These are phyloP conservation scores for Sicyos baderoa DNA, from an alignment of 306 rosid species.

Conservation along the genomic window DNA sequence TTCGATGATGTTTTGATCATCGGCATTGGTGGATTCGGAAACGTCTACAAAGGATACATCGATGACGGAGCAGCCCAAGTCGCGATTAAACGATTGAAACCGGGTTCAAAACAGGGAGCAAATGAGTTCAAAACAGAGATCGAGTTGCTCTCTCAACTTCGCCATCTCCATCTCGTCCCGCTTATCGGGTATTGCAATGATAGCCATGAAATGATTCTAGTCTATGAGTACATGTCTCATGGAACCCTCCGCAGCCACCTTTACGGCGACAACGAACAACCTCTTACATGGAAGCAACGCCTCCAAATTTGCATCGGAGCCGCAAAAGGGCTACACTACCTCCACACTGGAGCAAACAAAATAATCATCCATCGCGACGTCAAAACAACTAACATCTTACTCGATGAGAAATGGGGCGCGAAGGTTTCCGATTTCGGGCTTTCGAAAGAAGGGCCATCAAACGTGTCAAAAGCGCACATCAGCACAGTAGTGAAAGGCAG, in stretches of 20 bases:
- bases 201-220: slow-evolving; percentile 29
- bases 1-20: slow-evolving; percentile 20
- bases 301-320: slow-evolving; percentile 17
- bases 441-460: slow-evolving; percentile 23
- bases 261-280: slow-evolving; percentile 16
- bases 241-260: slow-evolving; percentile 23
- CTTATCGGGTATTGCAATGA: slow-evolving; percentile 3
- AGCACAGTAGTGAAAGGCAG: slow-evolving; percentile 30
- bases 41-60: slow-evolving; percentile 31
- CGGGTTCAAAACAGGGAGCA: slow-evolving; percentile 30
- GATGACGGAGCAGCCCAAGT: slow-evolving; percentile 14
- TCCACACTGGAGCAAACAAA: slow-evolving; percentile 25
- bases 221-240: not conserved
- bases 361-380: slow-evolving; percentile 46
- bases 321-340: slow-evolving; percentile 28
- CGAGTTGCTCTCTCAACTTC: slow-evolving; percentile 6
- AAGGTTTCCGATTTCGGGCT: slow-evolving; percentile 45
- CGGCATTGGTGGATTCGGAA: slow-evolving; percentile 38
- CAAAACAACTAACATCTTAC: slow-evolving; percentile 30
- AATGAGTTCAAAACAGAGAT: slow-evolving; percentile 32
- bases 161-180: slow-evolving; percentile 7
- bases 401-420: slow-evolving; percentile 36
- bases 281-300: not conserved
- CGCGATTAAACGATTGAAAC: slow-evolving; percentile 23
- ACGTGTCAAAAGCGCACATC: slow-evolving; percentile 19